Base-by-base conservation (phyloP, 352 stramenopile species). In the Achlya hypogyna region DNA sequence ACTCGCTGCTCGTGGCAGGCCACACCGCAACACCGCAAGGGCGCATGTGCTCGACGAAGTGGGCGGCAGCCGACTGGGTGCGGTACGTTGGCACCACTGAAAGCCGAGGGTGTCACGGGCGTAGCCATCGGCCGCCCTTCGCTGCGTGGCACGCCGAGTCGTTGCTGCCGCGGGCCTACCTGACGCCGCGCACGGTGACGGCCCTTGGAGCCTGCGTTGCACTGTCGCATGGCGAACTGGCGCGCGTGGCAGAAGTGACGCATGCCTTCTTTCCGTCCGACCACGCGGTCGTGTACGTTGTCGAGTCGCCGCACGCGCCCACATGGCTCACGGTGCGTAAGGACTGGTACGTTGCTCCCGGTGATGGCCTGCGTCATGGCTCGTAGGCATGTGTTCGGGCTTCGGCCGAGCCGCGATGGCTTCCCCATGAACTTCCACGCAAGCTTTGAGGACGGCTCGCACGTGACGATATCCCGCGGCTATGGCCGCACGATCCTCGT, bases 261-360 rank as follows among this genome's bases (percentile, higher is more conserved):
- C 82, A 71, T 32, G 71, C 77, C 40, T 73, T 87, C 42, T 91
- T 80, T 54, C 82, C 84, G 34, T 78, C 79, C 4, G 82, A 93
- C 52, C 84, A 91, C 47, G 88, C 78, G 31, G 65, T 91, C 29
- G 69, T 91, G 4, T 71, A 73, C 12, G 35, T 91, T 20, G 76
- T 74, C 32, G 76, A 86, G 34, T 84, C 73, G 0, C 71, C 76
- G 2, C 69, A 71, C 2, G 72, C 73, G 5, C 56, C 73, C 20
- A 51, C 69, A 32, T 90, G 84, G 84, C 75, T 92, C 47, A 88
- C 69, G 27, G 77, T 92, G n/a, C 81, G 86, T 28, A 80, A 79
- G 4, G 54, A 78, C 53, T 71, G 79, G 82, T 88, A 49, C 43
- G 64, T 69, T 28, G 25, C 27, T 28, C 18, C 25, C 2, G 54